Evolutionary conservation across 805 yeast species (phyloP).

Genomic region (Saturnispora bothae): DNA sequence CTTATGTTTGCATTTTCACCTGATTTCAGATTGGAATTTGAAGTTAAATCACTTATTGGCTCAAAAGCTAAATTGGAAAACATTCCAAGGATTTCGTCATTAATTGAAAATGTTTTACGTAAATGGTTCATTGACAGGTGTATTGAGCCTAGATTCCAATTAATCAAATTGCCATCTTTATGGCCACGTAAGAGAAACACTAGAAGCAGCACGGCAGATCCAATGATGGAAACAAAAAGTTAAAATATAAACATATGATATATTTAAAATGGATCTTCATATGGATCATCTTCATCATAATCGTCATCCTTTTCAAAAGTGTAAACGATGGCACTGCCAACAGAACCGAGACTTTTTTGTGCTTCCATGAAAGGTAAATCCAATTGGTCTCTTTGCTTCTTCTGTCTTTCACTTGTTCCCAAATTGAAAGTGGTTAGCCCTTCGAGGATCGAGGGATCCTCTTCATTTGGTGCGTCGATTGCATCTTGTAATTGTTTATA

Average conservation of each 20-base stretch:
- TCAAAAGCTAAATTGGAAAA: conserved; percentile 86
- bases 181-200: conserved; percentile 69
- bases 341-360: conserved; percentile 51
- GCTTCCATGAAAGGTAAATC: conserved; percentile 89
- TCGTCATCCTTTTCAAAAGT: conserved; percentile 96
- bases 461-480: conserved; percentile 13
- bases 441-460: conserved; percentile 41
- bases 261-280: conserved; percentile 62
- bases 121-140: conserved; percentile 90
- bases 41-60: conserved; percentile 82
- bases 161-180: conserved; percentile 70
- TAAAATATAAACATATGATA: conserved; percentile 4
- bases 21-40: conserved; percentile 81
- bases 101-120: conserved; percentile 72
- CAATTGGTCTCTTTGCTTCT: conserved; percentile 69
- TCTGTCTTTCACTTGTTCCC: conserved; percentile 65
- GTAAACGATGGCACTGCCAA: conserved; percentile 92
- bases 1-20: conserved; percentile 86
- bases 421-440: conserved; percentile 84
- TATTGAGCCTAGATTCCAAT: conserved; percentile 88
- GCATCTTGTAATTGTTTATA: conserved; percentile 23
- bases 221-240: too few species aligned
- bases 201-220: too few species aligned
- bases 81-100: conserved; percentile 79
- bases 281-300: conserved; percentile 96